Conservation (phyloP, 345 rosid genomes). For the Eucalyptus tenuipes region DNA sequence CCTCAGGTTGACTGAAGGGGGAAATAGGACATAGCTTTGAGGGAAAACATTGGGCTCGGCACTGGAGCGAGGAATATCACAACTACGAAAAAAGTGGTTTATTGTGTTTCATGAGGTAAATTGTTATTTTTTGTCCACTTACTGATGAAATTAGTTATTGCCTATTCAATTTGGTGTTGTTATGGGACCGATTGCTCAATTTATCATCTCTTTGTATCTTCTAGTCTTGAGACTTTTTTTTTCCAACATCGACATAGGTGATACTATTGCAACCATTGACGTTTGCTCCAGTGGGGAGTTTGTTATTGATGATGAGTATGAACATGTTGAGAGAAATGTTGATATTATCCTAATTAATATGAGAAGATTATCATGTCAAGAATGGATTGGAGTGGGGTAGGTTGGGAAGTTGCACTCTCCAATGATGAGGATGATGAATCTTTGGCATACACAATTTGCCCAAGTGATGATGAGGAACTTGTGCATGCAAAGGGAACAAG, state of each 20-base stretch:
- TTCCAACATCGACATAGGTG: rapidly evolving
- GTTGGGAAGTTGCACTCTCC: neutral
- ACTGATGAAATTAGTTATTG: neutral
- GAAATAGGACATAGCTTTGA: no score
- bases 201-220: neutral
- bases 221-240: neutral
- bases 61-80: no score
- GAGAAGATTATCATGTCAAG: neutral
- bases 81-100: neutral
- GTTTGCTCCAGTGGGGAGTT: neutral
- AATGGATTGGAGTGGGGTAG: neutral
- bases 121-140: neutral
- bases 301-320: neutral
- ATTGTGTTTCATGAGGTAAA: neutral
- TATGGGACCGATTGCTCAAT: neutral
- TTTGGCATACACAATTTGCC: neutral
- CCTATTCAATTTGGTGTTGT: neutral
- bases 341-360: no score
- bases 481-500: neutral
- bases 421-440: neutral
- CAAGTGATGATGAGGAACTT: neutral
- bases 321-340: neutral
- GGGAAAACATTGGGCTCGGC: neutral
- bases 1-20: no score
- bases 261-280: neutral